Conservation (phyloP, 805 yeast species). For the Saccharomycopsis amapae region DNA sequence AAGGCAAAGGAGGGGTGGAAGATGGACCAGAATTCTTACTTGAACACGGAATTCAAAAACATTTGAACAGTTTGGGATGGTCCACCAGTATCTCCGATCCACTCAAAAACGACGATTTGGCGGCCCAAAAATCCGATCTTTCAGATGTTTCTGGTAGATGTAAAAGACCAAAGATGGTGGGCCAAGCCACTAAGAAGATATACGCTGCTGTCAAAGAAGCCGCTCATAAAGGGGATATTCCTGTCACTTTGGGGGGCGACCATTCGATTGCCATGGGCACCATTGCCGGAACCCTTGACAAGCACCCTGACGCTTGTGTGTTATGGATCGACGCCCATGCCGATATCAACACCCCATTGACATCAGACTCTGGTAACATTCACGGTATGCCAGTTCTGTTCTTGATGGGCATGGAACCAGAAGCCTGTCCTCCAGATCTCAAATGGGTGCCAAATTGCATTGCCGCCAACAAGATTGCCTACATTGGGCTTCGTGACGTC, state of each 20-base stretch:
- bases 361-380: slow-evolving; percentile 81
- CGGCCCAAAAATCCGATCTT: slow-evolving; percentile 32
- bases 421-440: slow-evolving; percentile 64
- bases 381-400: slow-evolving; percentile 97
- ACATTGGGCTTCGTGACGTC: slow-evolving; percentile 91
- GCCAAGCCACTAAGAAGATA: slow-evolving; percentile 59
- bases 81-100: slow-evolving; percentile 46
- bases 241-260: slow-evolving; percentile 91
- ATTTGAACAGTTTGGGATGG: slow-evolving; percentile 72
- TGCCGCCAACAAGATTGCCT: slow-evolving; percentile 66
- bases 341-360: slow-evolving; percentile 82
- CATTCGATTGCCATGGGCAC: slow-evolving; percentile 96
- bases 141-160: slow-evolving; percentile 41
- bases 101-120: slow-evolving; percentile 39
- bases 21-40: slow-evolving; percentile 81
- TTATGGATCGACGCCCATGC: slow-evolving; percentile 99
- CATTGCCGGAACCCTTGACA: slow-evolving; percentile 70
- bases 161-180: slow-evolving; percentile 73
- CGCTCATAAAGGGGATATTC: slow-evolving; percentile 45
- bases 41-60: slow-evolving; percentile 59
- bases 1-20: slow-evolving; percentile 89
- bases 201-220: slow-evolving; percentile 52
- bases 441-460: slow-evolving; percentile 73
- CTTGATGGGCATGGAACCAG: slow-evolving; percentile 70
- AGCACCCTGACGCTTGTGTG: slow-evolving; percentile 80